These are phyloP conservation scores for Talaromyces sp. DNA, from an alignment of 2,329 filamentous ascomycete species.

Conservation along the genomic window DNA sequence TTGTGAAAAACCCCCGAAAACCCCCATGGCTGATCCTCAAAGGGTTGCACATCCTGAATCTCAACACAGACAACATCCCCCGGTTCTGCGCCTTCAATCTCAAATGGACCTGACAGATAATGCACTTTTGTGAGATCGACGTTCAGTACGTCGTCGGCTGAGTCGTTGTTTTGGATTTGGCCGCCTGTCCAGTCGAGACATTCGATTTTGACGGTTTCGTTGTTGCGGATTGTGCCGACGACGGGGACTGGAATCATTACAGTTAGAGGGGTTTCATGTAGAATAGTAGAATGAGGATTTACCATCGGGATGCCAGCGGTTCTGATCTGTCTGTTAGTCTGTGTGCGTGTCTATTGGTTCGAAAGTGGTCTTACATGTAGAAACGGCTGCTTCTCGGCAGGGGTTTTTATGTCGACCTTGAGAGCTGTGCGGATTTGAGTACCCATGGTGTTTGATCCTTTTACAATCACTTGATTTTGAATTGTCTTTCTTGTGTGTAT, in stretches of 20 bases:
- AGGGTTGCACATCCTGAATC: conserved; percentile 88
- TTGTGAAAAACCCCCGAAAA: conserved; percentile 79
- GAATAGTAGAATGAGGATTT: conserved; percentile 25
- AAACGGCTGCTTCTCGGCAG: conserved; percentile 62
- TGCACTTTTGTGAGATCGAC: conserved; percentile 81
- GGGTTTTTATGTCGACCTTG: conserved; percentile 67
- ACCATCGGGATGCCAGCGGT: conserved; percentile 92
- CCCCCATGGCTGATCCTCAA: conserved; percentile 81
- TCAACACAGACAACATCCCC: conserved; percentile 82
- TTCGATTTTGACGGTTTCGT: conserved; percentile 89
- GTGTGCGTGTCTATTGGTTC: conserved; percentile 8
- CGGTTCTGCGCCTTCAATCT: conserved; percentile 75
- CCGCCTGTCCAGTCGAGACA: conserved; percentile 76
- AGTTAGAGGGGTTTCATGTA: background rate
- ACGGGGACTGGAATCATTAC: conserved; percentile 62
- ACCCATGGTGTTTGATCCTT: conserved; percentile 27
- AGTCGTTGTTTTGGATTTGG: conserved; percentile 84
- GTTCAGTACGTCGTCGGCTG: conserved; percentile 78
- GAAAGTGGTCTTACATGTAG: conserved; percentile 53
- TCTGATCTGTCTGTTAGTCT: conserved; percentile 47
- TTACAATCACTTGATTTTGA: background rate
- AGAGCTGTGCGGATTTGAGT: conserved; percentile 61
- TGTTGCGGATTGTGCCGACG: conserved; percentile 67
- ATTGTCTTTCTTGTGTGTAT: background rate
- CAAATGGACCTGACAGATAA: conserved; percentile 84